These are phyloP conservation scores for Handroanthus guayacan DNA, from an alignment of 257 asterid genomes.

Conservation along the genomic window DNA sequence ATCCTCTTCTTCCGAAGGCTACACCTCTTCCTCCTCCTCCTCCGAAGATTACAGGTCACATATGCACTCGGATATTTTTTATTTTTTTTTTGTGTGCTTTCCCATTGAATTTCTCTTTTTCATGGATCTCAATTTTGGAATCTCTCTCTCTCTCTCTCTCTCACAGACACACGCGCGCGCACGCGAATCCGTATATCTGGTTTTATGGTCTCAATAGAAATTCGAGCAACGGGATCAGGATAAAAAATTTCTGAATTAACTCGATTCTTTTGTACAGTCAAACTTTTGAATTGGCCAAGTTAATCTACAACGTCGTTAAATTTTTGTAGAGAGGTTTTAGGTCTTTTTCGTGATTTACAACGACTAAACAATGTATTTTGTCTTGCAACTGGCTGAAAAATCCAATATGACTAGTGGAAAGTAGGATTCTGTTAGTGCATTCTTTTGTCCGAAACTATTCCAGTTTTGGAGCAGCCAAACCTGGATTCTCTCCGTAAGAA, in stretches of 20 bases:
- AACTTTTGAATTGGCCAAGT: slow-evolving; percentile 3
- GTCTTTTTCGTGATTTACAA: background rate
- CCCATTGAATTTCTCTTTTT: slow-evolving; percentile 1
- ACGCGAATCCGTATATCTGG: slow-evolving; percentile 16
- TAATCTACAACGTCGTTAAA: background rate
- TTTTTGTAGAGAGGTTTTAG: background rate
- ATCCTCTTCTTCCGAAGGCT: slow-evolving; percentile 69
- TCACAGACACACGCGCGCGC: no score
- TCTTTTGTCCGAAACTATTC: background rate
- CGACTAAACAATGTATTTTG: background rate
- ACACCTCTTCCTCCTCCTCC: slow-evolving; percentile 60
- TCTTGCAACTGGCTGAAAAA: background rate
- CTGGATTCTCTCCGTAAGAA: background rate
- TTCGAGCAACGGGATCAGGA: slow-evolving; percentile 20
- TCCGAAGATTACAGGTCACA: slow-evolving; percentile 67
- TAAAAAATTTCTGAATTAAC: slow-evolving; percentile 2
- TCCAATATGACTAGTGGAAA: background rate
- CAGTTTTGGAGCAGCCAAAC: slow-evolving; percentile 14
- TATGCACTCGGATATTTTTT: background rate
- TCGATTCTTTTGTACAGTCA: background rate
- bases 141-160: background rate
- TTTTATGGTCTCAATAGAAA: slow-evolving; percentile 21
- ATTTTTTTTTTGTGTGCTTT: background rate
- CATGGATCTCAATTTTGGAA: slow-evolving; percentile 34
- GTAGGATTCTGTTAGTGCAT: background rate